phyloP scores from a whole-genome alignment of 176 grass and related monocot species.

The Chloris gayana region DNA sequence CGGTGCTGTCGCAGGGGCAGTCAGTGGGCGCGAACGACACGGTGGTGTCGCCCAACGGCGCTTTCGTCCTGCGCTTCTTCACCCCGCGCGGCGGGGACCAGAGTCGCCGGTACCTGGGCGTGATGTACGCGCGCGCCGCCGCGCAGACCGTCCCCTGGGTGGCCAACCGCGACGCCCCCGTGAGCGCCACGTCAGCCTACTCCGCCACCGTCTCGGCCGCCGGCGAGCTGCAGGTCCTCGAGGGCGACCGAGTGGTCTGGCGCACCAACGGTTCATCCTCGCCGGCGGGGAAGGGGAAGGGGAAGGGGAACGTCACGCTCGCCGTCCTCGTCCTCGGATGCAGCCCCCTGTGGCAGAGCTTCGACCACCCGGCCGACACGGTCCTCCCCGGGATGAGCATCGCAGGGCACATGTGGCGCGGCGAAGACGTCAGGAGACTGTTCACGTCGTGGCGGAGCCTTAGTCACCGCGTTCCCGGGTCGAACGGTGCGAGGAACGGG shows the following conservation, averaged over 20 bases:
- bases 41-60: constrained; percentile 44
- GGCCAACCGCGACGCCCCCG: constrained; percentile 61
- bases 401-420: constrained; percentile 28
- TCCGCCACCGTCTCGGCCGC: constrained; percentile 34
- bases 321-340: too few relatives aligned
- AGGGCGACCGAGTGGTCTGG: constrained; percentile 36
- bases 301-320: too few relatives aligned
- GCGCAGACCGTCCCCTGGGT: constrained; percentile 60
- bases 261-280: constrained; percentile 14
- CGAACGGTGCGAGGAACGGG: too few relatives aligned
- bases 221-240: constrained; percentile 53
- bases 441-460: constrained; percentile 60
- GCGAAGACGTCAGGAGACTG: constrained; percentile 4
- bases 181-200: constrained; percentile 29
- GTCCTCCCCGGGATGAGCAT: constrained; percentile 67
- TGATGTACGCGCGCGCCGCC: constrained; percentile 42
- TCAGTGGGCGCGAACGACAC: constrained; percentile 22
- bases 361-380: constrained; percentile 75
- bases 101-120: constrained; percentile 48
- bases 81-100: constrained; percentile 37
- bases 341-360: constrained; percentile 68
- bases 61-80: constrained; percentile 62
- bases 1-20: constrained; percentile 40
- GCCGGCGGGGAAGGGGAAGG: too few relatives aligned
- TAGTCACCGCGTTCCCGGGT: too few relatives aligned